phyloP scores from a whole-genome alignment of 805 yeast genomes.

The Metschnikowia matae region DNA sequence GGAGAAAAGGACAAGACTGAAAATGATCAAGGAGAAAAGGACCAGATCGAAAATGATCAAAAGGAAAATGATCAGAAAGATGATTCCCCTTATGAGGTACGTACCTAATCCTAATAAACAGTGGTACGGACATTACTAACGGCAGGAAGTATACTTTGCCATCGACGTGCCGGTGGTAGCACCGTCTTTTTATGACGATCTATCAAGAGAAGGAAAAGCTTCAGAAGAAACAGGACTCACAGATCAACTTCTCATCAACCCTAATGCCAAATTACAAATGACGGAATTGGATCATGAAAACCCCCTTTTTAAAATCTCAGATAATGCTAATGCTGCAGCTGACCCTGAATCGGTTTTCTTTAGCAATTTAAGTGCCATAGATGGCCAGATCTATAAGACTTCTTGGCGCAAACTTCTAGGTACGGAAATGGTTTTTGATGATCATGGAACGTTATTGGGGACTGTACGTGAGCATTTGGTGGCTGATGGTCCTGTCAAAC shows the following conservation, averaged over 20 bases:
- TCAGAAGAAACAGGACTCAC: constrained; percentile 10
- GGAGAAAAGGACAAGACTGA: not conserved
- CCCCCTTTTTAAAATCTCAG: constrained; percentile 37
- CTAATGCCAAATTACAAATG: constrained; percentile 39
- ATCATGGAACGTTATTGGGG: constrained; percentile 39
- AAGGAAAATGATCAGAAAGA: not conserved
- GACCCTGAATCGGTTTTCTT: constrained; percentile 18
- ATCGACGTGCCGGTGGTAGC: constrained; percentile 22
- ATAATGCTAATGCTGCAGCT: constrained; percentile 22
- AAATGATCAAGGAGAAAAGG: not conserved
- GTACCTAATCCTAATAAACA: constrained; percentile 8
- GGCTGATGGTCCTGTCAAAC: constrained; percentile 24
- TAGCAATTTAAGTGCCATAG: constrained; percentile 31
- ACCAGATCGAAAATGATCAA: no score
- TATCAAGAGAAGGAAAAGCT: constrained; percentile 4
- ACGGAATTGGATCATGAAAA: constrained; percentile 29
- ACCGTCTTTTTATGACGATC: constrained; percentile 16
- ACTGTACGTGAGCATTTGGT: constrained; percentile 38
- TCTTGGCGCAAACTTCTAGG: constrained; percentile 78
- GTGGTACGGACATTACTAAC: constrained; percentile 11
- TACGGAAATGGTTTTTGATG: constrained; percentile 52
- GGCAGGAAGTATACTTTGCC: constrained; percentile 23
- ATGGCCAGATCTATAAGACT: constrained; percentile 61
- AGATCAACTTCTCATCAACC: constrained; percentile 31
- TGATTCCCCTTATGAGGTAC: constrained; percentile 16